Evolutionary conservation across 768 basidiomycete genomes (phyloP).

Genomic region (Suillus ampliporus): DNA sequence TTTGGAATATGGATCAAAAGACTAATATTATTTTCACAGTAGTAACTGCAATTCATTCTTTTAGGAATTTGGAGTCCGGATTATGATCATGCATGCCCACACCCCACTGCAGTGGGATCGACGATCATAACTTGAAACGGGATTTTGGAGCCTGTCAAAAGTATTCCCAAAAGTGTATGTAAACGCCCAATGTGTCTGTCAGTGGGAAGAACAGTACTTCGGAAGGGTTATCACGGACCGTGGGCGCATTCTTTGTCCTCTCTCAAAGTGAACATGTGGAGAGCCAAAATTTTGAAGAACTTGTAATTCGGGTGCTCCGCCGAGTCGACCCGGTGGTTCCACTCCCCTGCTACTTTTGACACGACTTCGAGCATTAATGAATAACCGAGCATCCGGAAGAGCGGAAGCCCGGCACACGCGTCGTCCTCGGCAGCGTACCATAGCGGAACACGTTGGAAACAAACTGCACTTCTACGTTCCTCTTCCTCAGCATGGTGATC

Average conservation of each 20-base stretch:
- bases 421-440: not conserved
- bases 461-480: not conserved
- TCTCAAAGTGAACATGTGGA: no score
- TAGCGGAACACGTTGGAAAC: not conserved
- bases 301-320: not conserved
- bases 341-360: not conserved
- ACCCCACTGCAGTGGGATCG: not conserved
- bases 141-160: not conserved
- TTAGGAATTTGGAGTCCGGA: not conserved
- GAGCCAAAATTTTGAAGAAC: not conserved
- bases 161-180: not conserved
- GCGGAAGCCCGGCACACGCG: constrained; percentile 1
- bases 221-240: no score
- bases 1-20: not conserved
- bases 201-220: not conserved
- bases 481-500: not conserved
- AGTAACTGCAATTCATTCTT: not conserved
- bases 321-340: not conserved
- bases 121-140: not conserved
- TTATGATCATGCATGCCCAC: not conserved
- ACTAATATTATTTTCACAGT: not conserved
- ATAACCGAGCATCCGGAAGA: not conserved
- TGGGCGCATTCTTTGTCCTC: not conserved
- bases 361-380: not conserved
- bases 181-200: not conserved